Conservation (phyloP, 306 rosid genomes). For the Prunus kanzakura region DNA sequence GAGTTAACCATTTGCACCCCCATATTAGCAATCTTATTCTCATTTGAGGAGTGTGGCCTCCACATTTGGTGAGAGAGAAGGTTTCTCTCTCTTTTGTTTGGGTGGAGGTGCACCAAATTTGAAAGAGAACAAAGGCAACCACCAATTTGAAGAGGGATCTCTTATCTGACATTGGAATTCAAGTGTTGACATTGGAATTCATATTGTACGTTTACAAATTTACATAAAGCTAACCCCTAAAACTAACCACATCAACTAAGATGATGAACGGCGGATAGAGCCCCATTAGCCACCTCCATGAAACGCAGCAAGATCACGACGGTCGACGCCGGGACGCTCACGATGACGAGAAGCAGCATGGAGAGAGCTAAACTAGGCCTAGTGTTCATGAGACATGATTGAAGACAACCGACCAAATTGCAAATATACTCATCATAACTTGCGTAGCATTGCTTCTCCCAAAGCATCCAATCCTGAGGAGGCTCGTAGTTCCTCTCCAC, state of each 20-base stretch:
- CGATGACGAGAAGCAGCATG: conserved; percentile 8
- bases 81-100: too few species aligned
- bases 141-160: too few species aligned
- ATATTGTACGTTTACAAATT: not conserved
- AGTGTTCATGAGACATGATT: conserved; percentile 25
- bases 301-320: conserved; percentile 10
- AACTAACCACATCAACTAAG: not conserved
- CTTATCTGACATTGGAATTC: too few species aligned
- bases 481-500: conserved; percentile 64
- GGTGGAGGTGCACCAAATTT: too few species aligned
- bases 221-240: not conserved
- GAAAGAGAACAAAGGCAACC: too few species aligned
- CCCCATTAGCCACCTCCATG: conserved; percentile 20
- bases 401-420: conserved; percentile 21
- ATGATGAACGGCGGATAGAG: conserved; percentile 11
- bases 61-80: too few species aligned
- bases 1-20: too few species aligned
- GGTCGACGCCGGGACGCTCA: conserved; percentile 12
- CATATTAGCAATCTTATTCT: too few species aligned
- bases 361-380: conserved; percentile 37
- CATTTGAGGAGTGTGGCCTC: too few species aligned
- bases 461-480: conserved; percentile 50
- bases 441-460: conserved; percentile 52
- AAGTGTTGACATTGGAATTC: too few species aligned
- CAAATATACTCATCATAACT: conserved; percentile 26